These are phyloP conservation scores for Scleromitrula shiraiana DNA, from an alignment of 2,329 filamentous ascomycete species.

Conservation along the genomic window DNA sequence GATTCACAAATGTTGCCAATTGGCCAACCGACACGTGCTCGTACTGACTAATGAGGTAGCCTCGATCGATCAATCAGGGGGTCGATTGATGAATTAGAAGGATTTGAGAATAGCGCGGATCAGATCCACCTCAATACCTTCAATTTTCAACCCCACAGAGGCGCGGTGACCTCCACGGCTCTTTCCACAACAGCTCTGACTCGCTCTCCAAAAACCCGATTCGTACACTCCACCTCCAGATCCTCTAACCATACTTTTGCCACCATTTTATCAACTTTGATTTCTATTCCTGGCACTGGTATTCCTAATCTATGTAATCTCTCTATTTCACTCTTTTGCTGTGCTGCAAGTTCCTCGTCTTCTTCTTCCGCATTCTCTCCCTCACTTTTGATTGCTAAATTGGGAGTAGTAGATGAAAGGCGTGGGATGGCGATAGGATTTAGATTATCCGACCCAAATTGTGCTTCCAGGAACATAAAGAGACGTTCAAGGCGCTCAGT, in stretches of 20 bases:
- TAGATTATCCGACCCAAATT: conserved; percentile 82
- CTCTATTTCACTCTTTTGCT: conserved; percentile 45
- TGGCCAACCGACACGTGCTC: too few species aligned
- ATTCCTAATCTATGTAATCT: conserved; percentile 78
- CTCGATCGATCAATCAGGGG: too few species aligned
- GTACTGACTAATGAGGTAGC: too few species aligned
- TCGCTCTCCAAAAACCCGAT: conserved; percentile 70
- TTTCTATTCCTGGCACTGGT: conserved; percentile 79
- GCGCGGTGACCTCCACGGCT: conserved; percentile 78
- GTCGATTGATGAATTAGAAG: too few species aligned
- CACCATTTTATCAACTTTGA: conserved; percentile 79
- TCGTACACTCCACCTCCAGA: conserved; percentile 79
- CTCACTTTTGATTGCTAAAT: conserved; percentile 13
- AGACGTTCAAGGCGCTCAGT: conserved; percentile 76
- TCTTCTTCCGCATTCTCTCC: conserved; percentile 25
- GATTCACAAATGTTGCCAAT: too few species aligned
- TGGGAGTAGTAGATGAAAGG: conserved; percentile 37
- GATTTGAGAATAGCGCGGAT: too few species aligned
- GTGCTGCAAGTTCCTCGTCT: conserved; percentile 24
- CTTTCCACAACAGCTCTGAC: conserved; percentile 85
- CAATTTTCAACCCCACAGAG: conserved; percentile 46
- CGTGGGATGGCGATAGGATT: conserved; percentile 64
- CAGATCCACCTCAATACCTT: too few species aligned
- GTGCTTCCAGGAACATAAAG: conserved; percentile 92
- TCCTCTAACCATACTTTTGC: conserved; percentile 90